Conservation (phyloP, 352 stramenopile genomes). For the Pythium phragmiticola region DNA sequence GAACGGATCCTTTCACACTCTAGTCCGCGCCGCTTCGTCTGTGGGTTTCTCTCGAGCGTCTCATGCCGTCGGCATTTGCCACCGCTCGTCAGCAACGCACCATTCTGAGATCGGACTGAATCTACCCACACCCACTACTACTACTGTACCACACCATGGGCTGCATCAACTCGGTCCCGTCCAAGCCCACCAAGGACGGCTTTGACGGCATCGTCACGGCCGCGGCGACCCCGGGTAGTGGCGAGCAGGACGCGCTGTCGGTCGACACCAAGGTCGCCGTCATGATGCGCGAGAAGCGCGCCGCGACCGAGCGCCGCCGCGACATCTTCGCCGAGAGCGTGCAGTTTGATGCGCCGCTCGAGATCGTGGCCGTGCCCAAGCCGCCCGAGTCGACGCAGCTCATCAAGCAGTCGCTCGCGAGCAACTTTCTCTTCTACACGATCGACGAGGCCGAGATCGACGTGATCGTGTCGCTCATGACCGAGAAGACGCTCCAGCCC, state of each 20-base stretch:
- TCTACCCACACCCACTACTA: not conserved
- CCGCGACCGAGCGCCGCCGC: constrained; percentile 49
- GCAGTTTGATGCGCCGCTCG: constrained; percentile 63
- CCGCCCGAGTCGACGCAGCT: constrained; percentile 60
- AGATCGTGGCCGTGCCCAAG: constrained; percentile 63
- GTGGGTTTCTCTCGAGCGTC: not conserved
- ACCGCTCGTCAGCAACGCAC: not conserved
- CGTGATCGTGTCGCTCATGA: constrained; percentile 87
- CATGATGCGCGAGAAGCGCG: constrained; percentile 70
- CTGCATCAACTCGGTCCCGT: constrained; percentile 61
- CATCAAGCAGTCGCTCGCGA: constrained; percentile 76
- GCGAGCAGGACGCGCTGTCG: not conserved
- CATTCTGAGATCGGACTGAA: constrained; percentile 17
- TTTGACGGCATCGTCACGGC: constrained; percentile 43
- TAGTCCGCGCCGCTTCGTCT: not conserved
- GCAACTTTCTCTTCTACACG: constrained; percentile 77
- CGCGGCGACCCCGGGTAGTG: constrained; percentile 9
- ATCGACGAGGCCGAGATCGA: constrained; percentile 74
- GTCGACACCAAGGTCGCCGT: constrained; percentile 52
- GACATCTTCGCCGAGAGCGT: constrained; percentile 79
- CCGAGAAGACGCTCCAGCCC: constrained; percentile 50
- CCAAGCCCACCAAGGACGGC: constrained; percentile 34
- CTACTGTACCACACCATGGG: constrained; percentile 35
- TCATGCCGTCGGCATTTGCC: not conserved
- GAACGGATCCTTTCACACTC: not conserved